Base-by-base conservation (phyloP, 1,284 basidiomycete species). In the Rhodotorula mucilaginosa region DNA sequence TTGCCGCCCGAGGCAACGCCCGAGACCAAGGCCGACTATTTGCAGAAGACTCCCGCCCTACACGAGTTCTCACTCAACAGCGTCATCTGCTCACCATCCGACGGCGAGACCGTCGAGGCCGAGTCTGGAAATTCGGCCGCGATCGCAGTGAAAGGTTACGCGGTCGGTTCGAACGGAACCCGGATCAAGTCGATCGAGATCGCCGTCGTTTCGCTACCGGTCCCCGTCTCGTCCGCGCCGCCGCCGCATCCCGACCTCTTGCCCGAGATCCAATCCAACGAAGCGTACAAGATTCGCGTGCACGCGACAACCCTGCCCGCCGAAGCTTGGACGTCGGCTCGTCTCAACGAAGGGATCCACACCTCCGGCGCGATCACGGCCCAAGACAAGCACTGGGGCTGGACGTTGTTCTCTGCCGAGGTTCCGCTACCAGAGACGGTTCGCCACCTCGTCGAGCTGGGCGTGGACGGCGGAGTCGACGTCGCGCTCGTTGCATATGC, bases 81-180 rank as follows among this genome's bases (percentile, higher is more conserved):
- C 34, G 71, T 66, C 31, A 75, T 77, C 47, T 70, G 70, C 57
- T 54, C 64, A 13, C 66, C 69, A 1, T 21, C 52, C 47, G 61
- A 65, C 0, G 64, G 58, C 0, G 61, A 47, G 5, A 23, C 34
- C 16, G 39, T 70, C 19, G 12, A n/a, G 26, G 26, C 31, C 54
- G 26, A 29, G 12, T 10, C 13, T 13, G 44, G 49, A 2, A 1
- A 60, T 10, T 23, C 16, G n/a, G 18, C 16, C 3, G 1, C 8
- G 29, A 23, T 77, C 7, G 15, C 5, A 12, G 75, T 76, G 2
- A 58, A 68, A 29, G 76, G 76, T 12, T 77, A 77, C 47, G 73
- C 75, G 1, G 61, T 73, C 19, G 73, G 73, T 2, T 16, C 64
- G 7, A 44, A 63, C 10, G 73, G 73, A 2, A 60, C 60, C 13